These are phyloP conservation scores for Triangularia setosa DNA, from an alignment of 2,329 filamentous ascomycete genomes.

Conservation along the genomic window DNA sequence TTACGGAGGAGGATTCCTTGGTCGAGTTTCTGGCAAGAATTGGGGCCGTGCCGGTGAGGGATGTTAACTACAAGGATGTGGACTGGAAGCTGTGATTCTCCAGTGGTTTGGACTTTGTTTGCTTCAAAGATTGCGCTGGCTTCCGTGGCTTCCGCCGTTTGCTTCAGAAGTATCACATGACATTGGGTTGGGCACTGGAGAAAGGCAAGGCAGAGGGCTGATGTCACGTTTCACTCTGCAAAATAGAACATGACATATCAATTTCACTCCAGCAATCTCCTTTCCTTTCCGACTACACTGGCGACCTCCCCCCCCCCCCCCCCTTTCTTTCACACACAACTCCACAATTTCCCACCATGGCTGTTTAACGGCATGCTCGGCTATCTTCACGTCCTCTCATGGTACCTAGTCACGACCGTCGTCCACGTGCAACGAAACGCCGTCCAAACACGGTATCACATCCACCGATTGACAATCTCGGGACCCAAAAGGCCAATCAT, in stretches of 20 bases:
- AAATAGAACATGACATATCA: background rate
- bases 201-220: background rate
- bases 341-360: background rate
- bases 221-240: background rate
- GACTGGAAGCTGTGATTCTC: background rate
- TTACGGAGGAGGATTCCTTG: conserved; percentile 16
- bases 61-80: conserved; percentile 34
- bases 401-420: background rate
- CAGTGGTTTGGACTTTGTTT: background rate
- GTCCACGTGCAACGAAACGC: background rate
- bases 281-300: background rate
- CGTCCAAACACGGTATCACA: background rate
- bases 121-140: background rate
- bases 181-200: background rate
- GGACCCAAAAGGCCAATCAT: background rate
- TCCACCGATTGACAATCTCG: background rate
- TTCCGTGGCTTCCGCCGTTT: background rate
- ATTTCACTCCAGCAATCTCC: background rate
- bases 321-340: background rate
- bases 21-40: conserved; percentile 21
- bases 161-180: background rate
- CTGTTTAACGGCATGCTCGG: background rate
- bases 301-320: no score
- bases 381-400: background rate
- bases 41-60: conserved; percentile 29